These are phyloP conservation scores for Aspergillus quadrilineatus DNA, from an alignment of 2,329 filamentous ascomycete genomes.

Conservation along the genomic window DNA sequence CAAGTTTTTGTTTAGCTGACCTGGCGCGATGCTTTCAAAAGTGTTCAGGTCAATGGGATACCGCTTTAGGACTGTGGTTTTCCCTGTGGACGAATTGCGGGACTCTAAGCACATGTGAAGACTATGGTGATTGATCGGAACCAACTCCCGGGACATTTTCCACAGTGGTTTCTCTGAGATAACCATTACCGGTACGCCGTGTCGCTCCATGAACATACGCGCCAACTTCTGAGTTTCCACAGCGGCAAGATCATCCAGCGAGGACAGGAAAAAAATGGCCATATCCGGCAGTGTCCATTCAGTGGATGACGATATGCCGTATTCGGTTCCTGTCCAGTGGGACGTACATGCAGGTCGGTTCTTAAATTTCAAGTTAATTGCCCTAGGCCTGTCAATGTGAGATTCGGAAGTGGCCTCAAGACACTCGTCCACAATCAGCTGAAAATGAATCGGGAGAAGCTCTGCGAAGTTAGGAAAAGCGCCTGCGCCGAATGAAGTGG, in stretches of 20 bases:
- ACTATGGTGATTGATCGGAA: constrained; percentile 41
- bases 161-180: constrained; percentile 47
- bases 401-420: constrained; percentile 32
- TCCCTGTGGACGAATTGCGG: constrained; percentile 34
- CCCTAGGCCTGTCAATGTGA: constrained; percentile 26
- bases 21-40: constrained; percentile 48
- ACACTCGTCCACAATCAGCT: constrained; percentile 51
- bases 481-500: constrained; percentile 48
- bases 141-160: constrained; percentile 34
- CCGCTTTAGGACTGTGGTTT: constrained; percentile 34
- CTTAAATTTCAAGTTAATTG: constrained; percentile 42
- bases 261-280: constrained; percentile 46
- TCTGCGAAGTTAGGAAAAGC: constrained; percentile 49
- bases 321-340: constrained; percentile 37
- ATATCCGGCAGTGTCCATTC: constrained; percentile 48
- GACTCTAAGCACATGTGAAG: constrained; percentile 47
- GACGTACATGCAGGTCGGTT: constrained; percentile 40
- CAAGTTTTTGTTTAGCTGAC: constrained; percentile 49
- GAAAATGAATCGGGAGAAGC: constrained; percentile 48
- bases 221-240: constrained; percentile 35
- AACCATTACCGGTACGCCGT: constrained; percentile 45
- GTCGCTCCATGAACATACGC: constrained; percentile 43
- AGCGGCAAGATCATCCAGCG: constrained; percentile 29
- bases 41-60: constrained; percentile 49
- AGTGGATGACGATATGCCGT: constrained; percentile 38